Evolutionary conservation across 1,139 yeast genomes (phyloP).

Genomic region (Lodderomyces elongisporus): DNA sequence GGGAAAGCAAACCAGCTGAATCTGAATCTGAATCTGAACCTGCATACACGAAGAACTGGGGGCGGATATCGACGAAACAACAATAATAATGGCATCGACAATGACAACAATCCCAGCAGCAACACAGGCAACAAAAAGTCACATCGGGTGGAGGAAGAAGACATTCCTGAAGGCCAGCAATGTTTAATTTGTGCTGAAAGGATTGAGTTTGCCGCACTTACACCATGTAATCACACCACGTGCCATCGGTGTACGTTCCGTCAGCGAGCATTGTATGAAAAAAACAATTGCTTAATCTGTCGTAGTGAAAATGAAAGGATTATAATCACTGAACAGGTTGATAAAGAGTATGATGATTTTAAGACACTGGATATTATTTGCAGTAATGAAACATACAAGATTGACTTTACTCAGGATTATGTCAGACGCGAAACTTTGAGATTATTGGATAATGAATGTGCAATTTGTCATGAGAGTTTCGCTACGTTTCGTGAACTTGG

Average conservation of each 20-base stretch:
- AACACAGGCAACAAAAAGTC: too few species aligned
- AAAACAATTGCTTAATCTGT: constrained; percentile 76
- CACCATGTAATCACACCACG: constrained; percentile 80
- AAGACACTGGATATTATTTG: constrained; percentile 21
- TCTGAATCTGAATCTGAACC: too few species aligned
- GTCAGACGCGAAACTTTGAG: constrained; percentile 42
- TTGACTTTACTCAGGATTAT: constrained; percentile 46
- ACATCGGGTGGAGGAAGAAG: constrained; percentile 31
- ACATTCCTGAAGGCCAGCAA: constrained; percentile 28
- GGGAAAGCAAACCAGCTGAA: too few species aligned
- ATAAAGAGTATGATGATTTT: constrained; percentile 38
- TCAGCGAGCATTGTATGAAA: constrained; percentile 74
- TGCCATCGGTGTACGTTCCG: constrained; percentile 83
- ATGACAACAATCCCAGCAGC: too few species aligned
- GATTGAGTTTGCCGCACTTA: constrained; percentile 56
- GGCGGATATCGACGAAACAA: too few species aligned
- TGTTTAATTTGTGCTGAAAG: constrained; percentile 86
- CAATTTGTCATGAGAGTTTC: constrained; percentile 42
- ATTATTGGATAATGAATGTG: constrained; percentile 57
- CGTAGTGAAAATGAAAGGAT: constrained; percentile 61
- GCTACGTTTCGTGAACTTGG: constrained; percentile 52
- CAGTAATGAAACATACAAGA: constrained; percentile 40
- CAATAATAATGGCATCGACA: too few species aligned
- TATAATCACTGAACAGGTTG: constrained; percentile 47
- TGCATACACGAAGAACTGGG: too few species aligned